A percentile compares a stretch with the other conserved stretches of the same genome.
Conservation (phyloP, 2,329 filamentous ascomycete genomes). For the Daldinia eschscholtzii region DNA sequence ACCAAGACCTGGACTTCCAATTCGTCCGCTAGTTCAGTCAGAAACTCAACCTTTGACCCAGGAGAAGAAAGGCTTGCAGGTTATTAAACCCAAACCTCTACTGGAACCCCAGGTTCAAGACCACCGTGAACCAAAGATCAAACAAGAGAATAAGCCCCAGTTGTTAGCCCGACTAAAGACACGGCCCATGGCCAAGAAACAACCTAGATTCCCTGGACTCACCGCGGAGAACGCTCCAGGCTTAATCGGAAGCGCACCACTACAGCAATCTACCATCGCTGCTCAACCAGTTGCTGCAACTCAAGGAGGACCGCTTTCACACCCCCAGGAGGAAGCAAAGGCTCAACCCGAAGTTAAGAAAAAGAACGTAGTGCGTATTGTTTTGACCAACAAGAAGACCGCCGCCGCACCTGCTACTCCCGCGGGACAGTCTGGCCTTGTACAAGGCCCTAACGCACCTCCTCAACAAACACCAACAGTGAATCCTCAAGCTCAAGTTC, state of each 20-base stretch:
- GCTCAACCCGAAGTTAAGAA: neutral
- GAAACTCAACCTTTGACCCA: neutral
- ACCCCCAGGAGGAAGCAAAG: neutral
- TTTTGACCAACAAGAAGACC: neutral
- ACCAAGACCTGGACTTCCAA: neutral
- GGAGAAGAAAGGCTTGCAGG: neutral
- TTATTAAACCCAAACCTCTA: neutral
- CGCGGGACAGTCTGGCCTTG: neutral
- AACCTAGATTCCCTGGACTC: neutral
- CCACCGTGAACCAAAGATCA: neutral
- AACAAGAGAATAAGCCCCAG: neutral
- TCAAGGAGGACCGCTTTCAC: neutral
- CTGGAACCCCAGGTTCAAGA: neutral
- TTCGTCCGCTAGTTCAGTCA: neutral
- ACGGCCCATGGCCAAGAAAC: neutral
- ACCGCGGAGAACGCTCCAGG: neutral
- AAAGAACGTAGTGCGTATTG: neutral
- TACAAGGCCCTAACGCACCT: neutral
- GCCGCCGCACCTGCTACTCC: neutral
- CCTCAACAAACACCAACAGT: neutral
- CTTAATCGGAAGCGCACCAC: neutral
- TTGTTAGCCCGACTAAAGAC: neutral
- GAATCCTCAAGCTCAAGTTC: neutral
- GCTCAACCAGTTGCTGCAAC: neutral
- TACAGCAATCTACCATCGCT: neutral